Conservation (phyloP, 1,284 basidiomycete species). For the Paramarasmius palmivorus region DNA sequence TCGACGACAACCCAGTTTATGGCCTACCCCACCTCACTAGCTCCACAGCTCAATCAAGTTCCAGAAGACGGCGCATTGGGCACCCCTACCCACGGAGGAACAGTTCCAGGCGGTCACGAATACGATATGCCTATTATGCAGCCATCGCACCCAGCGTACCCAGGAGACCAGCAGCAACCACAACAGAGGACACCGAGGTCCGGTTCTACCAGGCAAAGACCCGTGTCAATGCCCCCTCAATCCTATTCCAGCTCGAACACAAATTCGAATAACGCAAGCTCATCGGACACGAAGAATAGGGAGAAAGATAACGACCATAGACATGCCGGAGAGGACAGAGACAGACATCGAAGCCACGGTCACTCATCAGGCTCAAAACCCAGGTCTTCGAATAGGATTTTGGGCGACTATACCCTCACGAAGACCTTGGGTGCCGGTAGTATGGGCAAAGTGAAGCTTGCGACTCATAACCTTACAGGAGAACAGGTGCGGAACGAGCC, state of each 20-base stretch:
- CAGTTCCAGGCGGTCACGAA: slow-evolving; percentile 56
- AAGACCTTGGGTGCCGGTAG: slow-evolving; percentile 98
- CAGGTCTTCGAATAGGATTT: slow-evolving; percentile 56
- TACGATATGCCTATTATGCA: slow-evolving; percentile 48
- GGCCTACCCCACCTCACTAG: slow-evolving; percentile 32
- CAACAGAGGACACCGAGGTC: slow-evolving; percentile 24
- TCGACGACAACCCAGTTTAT: not conserved
- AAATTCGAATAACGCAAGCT: slow-evolving; percentile 23
- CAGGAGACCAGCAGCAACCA: slow-evolving; percentile 21
- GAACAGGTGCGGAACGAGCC: slow-evolving; percentile 76
- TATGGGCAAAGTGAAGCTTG: slow-evolving; percentile 99
- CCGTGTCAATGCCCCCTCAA: slow-evolving; percentile 71
- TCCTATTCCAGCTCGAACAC: slow-evolving; percentile 34
- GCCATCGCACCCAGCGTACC: slow-evolving; percentile 23
- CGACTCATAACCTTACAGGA: slow-evolving; percentile 84
- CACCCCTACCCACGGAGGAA: slow-evolving; percentile 59
- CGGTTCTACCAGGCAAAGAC: slow-evolving; percentile 49
- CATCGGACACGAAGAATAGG: slow-evolving; percentile 23
- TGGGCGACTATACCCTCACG: slow-evolving; percentile 95
- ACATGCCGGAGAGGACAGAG: slow-evolving; percentile 11
- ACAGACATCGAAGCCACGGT: slow-evolving; percentile 18
- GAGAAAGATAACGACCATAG: slow-evolving; percentile 9
- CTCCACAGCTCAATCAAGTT: slow-evolving; percentile 39
- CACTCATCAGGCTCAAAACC: slow-evolving; percentile 25
- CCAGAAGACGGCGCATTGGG: slow-evolving; percentile 43